Percentiles rank a stretch among this genome's conserved stretches.
phyloP scores from a whole-genome alignment of 1,139 yeast species.

The Yamadazyma sp. region DNA sequence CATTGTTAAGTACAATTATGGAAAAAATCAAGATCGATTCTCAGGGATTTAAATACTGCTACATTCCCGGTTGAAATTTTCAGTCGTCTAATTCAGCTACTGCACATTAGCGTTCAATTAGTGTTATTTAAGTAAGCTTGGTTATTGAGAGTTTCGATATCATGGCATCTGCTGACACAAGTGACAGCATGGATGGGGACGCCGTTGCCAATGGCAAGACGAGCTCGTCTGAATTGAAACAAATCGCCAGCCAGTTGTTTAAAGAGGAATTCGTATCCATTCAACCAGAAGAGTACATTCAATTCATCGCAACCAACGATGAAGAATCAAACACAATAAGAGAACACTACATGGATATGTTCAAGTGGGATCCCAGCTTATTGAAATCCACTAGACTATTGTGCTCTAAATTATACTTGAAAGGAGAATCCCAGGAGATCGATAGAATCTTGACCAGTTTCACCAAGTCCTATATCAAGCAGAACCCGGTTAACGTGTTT shows the following conservation, averaged over 20 bases:
- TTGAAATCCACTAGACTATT: conserved; percentile 57
- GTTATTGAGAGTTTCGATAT: too few relatives aligned
- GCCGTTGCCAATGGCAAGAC: neutral
- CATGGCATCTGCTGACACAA: too few relatives aligned
- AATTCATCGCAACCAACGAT: conserved; percentile 44
- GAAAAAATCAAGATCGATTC: too few relatives aligned
- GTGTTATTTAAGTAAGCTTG: too few relatives aligned
- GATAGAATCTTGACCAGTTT: conserved; percentile 73
- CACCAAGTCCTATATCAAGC: conserved; percentile 63
- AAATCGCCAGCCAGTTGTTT: conserved; percentile 39
- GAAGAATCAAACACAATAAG: conserved; percentile 42
- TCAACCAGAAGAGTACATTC: conserved; percentile 48
- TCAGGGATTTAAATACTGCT: too few relatives aligned
- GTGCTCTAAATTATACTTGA: conserved; percentile 65
- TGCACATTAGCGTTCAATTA: too few relatives aligned
- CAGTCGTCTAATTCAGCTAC: too few relatives aligned
- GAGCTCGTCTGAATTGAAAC: conserved; percentile 14
- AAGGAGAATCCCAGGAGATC: conserved; percentile 83
- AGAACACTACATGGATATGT: conserved; percentile 46
- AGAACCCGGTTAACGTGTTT: conserved; percentile 51
- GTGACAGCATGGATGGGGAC: too few relatives aligned
- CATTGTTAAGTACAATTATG: too few relatives aligned
- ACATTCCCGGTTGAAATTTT: too few relatives aligned
- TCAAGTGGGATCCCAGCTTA: conserved; percentile 50
- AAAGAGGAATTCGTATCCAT: conserved; percentile 44